phyloP scores from a whole-genome alignment of 192 early-diverging fungal genomes.

The Gorgonomyces haynaldii region DNA sequence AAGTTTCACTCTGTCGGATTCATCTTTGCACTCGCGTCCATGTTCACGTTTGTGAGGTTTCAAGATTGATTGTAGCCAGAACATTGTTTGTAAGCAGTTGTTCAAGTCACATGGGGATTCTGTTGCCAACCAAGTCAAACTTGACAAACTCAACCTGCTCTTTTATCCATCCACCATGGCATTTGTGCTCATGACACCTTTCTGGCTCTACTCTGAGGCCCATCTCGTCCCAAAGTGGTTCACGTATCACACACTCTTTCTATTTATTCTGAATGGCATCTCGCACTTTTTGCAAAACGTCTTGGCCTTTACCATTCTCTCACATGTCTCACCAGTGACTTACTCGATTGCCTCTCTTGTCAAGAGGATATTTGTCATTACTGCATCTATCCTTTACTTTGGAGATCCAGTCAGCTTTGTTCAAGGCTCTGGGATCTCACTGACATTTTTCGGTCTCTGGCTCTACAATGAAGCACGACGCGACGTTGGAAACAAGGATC shows the following conservation, averaged over 20 bases:
- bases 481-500: conserved; percentile 32
- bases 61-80: too few species aligned
- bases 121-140: conserved; percentile 38
- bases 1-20: conserved; percentile 63
- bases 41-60: conserved; percentile 69
- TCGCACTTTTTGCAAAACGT: conserved; percentile 72
- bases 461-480: conserved; percentile 74
- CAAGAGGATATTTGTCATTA: conserved; percentile 87
- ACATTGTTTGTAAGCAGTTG: conserved; percentile 74
- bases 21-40: conserved; percentile 60
- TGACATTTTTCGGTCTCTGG: conserved; percentile 76
- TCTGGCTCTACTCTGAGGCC: conserved; percentile 71
- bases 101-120: conserved; percentile 19
- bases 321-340: conserved; percentile 69
- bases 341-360: conserved; percentile 76
- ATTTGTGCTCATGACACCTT: conserved; percentile 63
- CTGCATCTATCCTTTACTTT: conserved; percentile 71
- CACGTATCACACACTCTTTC: conserved; percentile 19
- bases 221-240: conserved; percentile 5
- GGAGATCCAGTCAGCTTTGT: conserved; percentile 54
- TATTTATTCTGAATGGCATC: conserved; percentile 66
- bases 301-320: conserved; percentile 68
- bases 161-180: conserved; percentile 71
- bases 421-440: conserved; percentile 60
- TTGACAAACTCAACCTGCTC: conserved; percentile 80